Percentiles rank a stretch among this genome's conserved stretches.
Evolutionary conservation across 2,329 filamentous ascomycete genomes (phyloP).

Genomic region (Aureobasidium sp.): DNA sequence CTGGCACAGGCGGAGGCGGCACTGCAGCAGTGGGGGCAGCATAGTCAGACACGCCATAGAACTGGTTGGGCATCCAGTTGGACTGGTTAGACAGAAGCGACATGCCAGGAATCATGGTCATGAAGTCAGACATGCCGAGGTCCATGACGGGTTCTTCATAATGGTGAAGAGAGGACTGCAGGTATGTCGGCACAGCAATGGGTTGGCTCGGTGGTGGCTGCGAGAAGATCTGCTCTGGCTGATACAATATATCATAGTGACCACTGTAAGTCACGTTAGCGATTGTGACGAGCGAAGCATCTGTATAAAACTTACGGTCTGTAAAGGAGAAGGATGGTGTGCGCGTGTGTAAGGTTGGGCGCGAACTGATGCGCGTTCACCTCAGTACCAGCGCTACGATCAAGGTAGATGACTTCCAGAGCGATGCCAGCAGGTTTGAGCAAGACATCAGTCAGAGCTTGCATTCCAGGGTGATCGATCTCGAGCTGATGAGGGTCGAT

Average conservation of each 20-base stretch:
- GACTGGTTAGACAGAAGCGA: conserved; percentile 25
- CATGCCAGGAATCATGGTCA: conserved; percentile 40
- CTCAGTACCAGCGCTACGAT: conserved; percentile 68
- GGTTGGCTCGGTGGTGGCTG: conserved; percentile 22
- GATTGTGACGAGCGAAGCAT: neutral
- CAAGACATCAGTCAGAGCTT: conserved; percentile 67
- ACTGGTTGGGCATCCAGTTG: conserved; percentile 13
- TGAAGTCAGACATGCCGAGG: conserved; percentile 30
- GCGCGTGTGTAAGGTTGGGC: conserved; percentile 30
- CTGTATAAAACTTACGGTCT: conserved; percentile 46
- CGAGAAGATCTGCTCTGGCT: conserved; percentile 43
- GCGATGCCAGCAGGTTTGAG: conserved; percentile 70
- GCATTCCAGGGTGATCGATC: conserved; percentile 84
- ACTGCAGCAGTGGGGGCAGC: neutral
- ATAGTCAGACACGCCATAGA: conserved; percentile 1
- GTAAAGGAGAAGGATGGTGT: conserved; percentile 52
- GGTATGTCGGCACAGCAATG: conserved; percentile 25
- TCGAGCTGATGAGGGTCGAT: conserved; percentile 72
- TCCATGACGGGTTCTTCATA: conserved; percentile 25
- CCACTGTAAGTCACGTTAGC: conserved; percentile 42
- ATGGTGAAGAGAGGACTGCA: conserved; percentile 19
- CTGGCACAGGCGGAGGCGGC: neutral
- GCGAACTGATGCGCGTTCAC: conserved; percentile 65
- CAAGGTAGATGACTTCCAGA: conserved; percentile 84
- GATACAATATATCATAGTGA: conserved; percentile 93